phyloP scores from a whole-genome alignment of 495 filamentous ascomycete species.

The Neurospora sp. region DNA sequence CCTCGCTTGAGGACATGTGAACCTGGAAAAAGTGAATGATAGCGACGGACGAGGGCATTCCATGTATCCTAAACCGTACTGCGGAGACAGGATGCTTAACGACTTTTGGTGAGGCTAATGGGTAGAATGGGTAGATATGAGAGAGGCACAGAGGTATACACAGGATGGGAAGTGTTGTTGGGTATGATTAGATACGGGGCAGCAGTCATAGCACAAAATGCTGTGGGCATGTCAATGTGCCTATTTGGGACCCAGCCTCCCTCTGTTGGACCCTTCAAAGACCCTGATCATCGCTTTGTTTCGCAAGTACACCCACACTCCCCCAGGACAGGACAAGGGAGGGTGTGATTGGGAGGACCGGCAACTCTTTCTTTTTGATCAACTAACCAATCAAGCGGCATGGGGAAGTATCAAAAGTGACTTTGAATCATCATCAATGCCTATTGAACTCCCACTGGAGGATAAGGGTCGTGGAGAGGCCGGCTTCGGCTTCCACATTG shows the following conservation, averaged over 20 bases:
- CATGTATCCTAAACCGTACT: background rate
- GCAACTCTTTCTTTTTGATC: background rate
- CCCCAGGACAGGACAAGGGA: background rate
- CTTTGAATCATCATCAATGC: background rate
- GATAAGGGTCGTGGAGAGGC: background rate
- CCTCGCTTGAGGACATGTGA: background rate
- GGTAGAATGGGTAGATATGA: background rate
- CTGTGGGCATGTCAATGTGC: background rate
- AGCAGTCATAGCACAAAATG: background rate
- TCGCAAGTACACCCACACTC: background rate
- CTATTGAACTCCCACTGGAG: background rate
- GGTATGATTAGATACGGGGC: background rate
- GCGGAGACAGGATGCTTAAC: background rate
- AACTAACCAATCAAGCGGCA: background rate
- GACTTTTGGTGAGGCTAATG: background rate
- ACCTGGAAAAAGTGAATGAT: background rate
- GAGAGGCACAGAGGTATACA: background rate
- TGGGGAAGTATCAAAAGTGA: background rate
- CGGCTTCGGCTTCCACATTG: background rate
- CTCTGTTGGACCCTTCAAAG: background rate
- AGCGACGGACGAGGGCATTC: background rate
- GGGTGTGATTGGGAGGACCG: background rate
- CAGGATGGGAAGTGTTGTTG: background rate
- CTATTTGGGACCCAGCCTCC: background rate
- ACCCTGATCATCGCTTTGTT: background rate